Base-by-base conservation (phyloP, 2,329 filamentous ascomycete species). In the Cladosporium sp. region DNA sequence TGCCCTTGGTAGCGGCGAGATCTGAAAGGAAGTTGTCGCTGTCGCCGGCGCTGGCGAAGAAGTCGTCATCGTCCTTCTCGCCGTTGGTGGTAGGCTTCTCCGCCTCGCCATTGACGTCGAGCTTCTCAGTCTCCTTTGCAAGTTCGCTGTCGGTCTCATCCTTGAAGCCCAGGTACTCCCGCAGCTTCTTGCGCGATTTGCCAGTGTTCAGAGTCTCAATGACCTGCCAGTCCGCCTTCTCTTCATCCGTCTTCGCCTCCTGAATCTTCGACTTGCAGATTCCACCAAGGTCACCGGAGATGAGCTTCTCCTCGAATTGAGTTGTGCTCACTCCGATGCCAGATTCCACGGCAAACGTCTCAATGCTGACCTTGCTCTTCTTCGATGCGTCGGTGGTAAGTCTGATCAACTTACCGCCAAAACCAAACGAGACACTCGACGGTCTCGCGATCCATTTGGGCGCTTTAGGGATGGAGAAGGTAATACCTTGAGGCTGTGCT, bases 191-290 rank as follows among this genome's bases (percentile, higher is more conserved):
- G 37, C 91, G 83, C n/a, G 90, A 87, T 63, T 92, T 91, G 24
- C 87, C 84, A 3, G 88, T 85, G 43, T 92, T 86, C 54, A 99
- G 72, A 2, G 90, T 93, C 68, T 93, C 85, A 68, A 99, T 89
- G 32, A 97, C 89, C 58, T 87, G 86, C 93, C 93, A 99, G 69
- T 97, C 92, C 3, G 88, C 87, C 75, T 90, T 96, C 67, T 97
- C 93, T 58, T 95, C 89, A 1, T 96, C 91, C 0, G 83, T 88
- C 63, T 83, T 84, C 15, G 91, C 86, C 54, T 83, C 75, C 20
- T 84, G 75, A 55, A 90, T 84, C 64, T 92, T 88, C 18, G 84
- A 79, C 63, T 91, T 84, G 65, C 91, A 96, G 54, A 99, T 88
- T 37, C 77, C 77, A 4, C 79, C 78, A 15, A 99, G 73, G 64